These are phyloP conservation scores for Botrytis medusae DNA, from an alignment of 2,329 filamentous ascomycete genomes.

Conservation along the genomic window DNA sequence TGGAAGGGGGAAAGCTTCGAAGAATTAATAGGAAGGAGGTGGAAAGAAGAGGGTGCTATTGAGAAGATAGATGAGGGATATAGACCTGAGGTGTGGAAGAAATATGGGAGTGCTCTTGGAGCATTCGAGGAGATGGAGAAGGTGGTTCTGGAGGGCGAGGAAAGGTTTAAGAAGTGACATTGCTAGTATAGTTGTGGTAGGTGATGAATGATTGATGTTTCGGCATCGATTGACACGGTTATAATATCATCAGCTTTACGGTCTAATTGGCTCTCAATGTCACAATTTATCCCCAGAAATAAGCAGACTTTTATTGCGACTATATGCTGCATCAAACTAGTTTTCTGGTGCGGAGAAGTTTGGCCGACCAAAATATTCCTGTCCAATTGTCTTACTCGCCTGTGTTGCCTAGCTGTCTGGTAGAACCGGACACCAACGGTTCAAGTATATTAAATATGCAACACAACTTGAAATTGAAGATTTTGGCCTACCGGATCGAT, in stretches of 20 bases:
- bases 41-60: conserved; percentile 82
- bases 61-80: conserved; percentile 83
- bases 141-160: conserved; percentile 54
- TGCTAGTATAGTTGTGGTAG: no score
- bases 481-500: no score
- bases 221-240: not conserved
- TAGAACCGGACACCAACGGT: no score
- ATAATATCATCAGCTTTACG: not conserved
- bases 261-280: no score
- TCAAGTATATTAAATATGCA: no score
- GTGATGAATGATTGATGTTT: not conserved
- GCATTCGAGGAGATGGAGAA: conserved; percentile 77
- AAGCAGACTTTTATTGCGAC: not conserved
- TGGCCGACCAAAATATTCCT: not conserved
- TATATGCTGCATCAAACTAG: not conserved
- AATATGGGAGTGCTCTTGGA: conserved; percentile 73
- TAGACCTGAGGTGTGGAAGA: conserved; percentile 68
- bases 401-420: no score
- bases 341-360: not conserved
- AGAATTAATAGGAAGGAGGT: conserved; percentile 77
- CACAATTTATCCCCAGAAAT: not conserved
- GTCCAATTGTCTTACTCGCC: not conserved
- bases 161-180: conserved; percentile 24
- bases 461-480: no score
- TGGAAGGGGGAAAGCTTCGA: conserved; percentile 74